Base-by-base conservation (phyloP, 2,329 filamentous ascomycete genomes). In the Cytospora paraplurivora region DNA sequence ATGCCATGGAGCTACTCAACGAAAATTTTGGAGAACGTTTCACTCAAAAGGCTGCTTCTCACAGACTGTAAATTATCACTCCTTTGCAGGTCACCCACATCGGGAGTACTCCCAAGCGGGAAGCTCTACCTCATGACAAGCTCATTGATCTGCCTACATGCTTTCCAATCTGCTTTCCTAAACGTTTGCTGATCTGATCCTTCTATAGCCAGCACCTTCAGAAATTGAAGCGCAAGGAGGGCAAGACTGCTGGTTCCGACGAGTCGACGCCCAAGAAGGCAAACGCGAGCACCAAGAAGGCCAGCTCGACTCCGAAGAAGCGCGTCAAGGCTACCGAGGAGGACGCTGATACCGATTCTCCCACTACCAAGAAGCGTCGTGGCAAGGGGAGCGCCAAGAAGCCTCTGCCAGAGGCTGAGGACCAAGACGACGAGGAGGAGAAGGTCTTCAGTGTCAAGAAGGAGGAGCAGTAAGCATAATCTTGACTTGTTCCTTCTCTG, bases 161-260 rank as follows among this genome's bases (percentile, higher is more conserved):
- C 7, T n/a, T 12, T 8, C 15, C 12, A 27, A 27, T 4, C 10
- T 33, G 10, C 34, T 33, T 50, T 49, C 1, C 3, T 19, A 11
- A 19, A 3, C 38, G 55, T 65, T 41, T 52, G 50, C 49, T 53
- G 51, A 62, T 52, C 65, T 21, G 50, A 38, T 41, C 37, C 21
- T 59, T 47, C 32, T 63, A 62, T 47, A 76, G 74, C 1, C 74
- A 76, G 68, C 74, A 76, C 21, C 66, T 76, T 0, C 74, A 76
- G 60, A 76, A 75, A 59, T 67, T 76, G 0, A 71, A 72, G 12
- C 71, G 72, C 41, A 72, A 72, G 66, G 71, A 73, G 53, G 64
- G 59, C 0, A 51, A 27, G 27, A 27, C 56, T 15, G 64, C 44
- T 6, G 44, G 44, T 8, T 19, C 11, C 8, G 65, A 63, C 50